A percentile compares a stretch with the other conserved stretches of the same genome.
phyloP scores from a whole-genome alignment of 2,329 filamentous ascomycete species.

The Pezicula radicicola region DNA sequence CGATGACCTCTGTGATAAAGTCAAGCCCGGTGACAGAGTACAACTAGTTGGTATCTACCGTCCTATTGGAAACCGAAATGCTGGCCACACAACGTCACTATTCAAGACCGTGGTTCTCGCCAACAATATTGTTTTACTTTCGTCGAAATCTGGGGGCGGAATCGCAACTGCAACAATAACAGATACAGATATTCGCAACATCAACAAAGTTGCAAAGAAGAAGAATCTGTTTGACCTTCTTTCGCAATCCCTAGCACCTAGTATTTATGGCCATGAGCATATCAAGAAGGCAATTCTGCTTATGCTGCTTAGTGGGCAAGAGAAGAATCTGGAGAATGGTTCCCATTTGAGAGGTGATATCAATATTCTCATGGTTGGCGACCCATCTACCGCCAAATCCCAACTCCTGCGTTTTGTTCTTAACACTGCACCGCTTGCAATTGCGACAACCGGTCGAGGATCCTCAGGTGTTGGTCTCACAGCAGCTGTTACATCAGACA shows the following conservation, averaged over 20 bases:
- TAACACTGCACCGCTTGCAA: slow-evolving; percentile 93
- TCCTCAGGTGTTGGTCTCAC: slow-evolving; percentile 98
- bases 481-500: slow-evolving; percentile 92
- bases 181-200: slow-evolving; percentile 95
- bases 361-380: slow-evolving; percentile 98
- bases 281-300: slow-evolving; percentile 97
- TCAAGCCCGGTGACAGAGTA: slow-evolving; percentile 93
- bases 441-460: slow-evolving; percentile 93
- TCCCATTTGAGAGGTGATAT: slow-evolving; percentile 98
- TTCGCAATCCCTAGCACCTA: slow-evolving; percentile 90
- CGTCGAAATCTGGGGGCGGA: slow-evolving; percentile 92
- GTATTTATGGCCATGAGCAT: slow-evolving; percentile 94
- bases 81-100: slow-evolving; percentile 82
- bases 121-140: slow-evolving; percentile 92
- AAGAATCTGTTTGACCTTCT: slow-evolving; percentile 89
- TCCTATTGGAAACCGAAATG: slow-evolving; percentile 91
- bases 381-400: slow-evolving; percentile 98
- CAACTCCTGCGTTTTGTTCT: slow-evolving; percentile 94
- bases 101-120: slow-evolving; percentile 94
- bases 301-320: slow-evolving; percentile 92
- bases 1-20: slow-evolving; percentile 90
- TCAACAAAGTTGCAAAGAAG: slow-evolving; percentile 96
- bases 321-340: slow-evolving; percentile 98
- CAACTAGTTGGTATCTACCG: slow-evolving; percentile 96
- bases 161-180: slow-evolving; percentile 91